A percentile compares a stretch with the other conserved stretches of the same genome.
phyloP scores from a whole-genome alignment of 257 asterid species.

The Misopates orontium region DNA sequence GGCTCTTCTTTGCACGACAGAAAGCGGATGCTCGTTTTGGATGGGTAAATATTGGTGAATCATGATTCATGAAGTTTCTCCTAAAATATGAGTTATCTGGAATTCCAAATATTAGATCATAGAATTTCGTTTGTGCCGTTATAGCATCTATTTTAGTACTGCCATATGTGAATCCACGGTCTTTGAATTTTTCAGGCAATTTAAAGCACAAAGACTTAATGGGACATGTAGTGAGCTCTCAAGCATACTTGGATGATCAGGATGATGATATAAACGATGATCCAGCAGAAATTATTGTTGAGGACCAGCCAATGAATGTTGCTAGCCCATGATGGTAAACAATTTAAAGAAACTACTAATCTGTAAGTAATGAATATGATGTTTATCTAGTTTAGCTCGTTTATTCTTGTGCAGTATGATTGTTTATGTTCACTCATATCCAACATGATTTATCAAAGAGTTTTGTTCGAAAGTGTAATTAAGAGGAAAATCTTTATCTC shows the following conservation, averaged over 20 bases:
- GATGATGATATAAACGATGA: constrained; percentile 36
- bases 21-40: constrained; percentile 87
- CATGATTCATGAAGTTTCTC: background rate
- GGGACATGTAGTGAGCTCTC: constrained; percentile 87
- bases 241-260: constrained; percentile 68
- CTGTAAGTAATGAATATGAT: too few species aligned
- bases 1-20: constrained; percentile 73
- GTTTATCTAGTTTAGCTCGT: too few species aligned
- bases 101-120: background rate
- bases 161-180: background rate
- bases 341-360: too few species aligned
- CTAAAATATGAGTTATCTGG: background rate
- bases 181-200: constrained; percentile 57
- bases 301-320: constrained; percentile 33
- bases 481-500: too few species aligned
- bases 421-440: too few species aligned
- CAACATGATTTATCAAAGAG: too few species aligned
- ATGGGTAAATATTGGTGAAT: constrained; percentile 51
- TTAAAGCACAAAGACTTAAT: constrained; percentile 81
- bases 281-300: constrained; percentile 33
- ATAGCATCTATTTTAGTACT: constrained; percentile 1
- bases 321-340: constrained; percentile 8
- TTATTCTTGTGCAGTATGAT: too few species aligned
- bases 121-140: constrained; percentile 1
- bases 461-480: too few species aligned